Percentiles rank a stretch among this genome's conserved stretches.
Evolutionary conservation across 2,329 filamentous ascomycete genomes (phyloP).

Genomic region (Scedosporium dehoogii): DNA sequence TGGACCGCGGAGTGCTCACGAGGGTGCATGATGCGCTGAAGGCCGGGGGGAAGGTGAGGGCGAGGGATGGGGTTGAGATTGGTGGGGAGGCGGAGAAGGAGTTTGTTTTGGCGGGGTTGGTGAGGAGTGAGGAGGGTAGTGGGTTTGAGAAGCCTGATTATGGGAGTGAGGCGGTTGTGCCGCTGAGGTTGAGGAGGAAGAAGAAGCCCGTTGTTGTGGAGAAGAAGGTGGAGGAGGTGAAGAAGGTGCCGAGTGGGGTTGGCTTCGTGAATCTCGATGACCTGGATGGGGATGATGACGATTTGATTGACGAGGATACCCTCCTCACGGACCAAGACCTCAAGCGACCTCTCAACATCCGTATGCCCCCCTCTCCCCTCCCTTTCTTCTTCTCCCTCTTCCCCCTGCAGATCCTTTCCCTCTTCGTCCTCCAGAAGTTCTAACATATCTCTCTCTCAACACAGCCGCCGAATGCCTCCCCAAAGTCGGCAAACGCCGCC

Average conservation of each 20-base stretch:
- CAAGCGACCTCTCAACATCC: constrained; percentile 64
- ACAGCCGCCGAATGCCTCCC: constrained; percentile 76
- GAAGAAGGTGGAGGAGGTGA: constrained; percentile 40
- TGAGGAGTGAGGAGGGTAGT: constrained; percentile 33
- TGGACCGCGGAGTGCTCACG: constrained; percentile 58
- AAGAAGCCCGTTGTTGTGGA: constrained; percentile 37
- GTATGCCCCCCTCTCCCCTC: constrained; percentile 39
- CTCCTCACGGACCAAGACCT: constrained; percentile 80
- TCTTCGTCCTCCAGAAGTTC: constrained; percentile 14
- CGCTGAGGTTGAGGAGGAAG: constrained; percentile 32
- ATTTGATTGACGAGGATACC: constrained; percentile 83
- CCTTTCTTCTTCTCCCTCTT: background rate
- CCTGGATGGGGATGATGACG: constrained; percentile 54
- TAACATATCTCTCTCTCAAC: constrained; percentile 15
- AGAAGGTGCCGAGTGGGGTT: constrained; percentile 40
- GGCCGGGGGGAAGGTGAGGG: constrained; percentile 55
- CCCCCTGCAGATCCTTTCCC: background rate
- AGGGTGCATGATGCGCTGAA: constrained; percentile 62
- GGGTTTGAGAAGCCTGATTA: constrained; percentile 65
- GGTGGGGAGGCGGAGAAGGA: constrained; percentile 45
- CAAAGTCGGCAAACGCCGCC: constrained; percentile 76
- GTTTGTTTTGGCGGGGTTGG: constrained; percentile 72
- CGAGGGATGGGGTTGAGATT: constrained; percentile 54
- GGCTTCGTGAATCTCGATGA: constrained; percentile 60
- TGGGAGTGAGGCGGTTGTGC: constrained; percentile 43